Evolutionary conservation across 352 stramenopile genomes (phyloP).

Genomic region (Thalassiosira livingstoniorum): DNA sequence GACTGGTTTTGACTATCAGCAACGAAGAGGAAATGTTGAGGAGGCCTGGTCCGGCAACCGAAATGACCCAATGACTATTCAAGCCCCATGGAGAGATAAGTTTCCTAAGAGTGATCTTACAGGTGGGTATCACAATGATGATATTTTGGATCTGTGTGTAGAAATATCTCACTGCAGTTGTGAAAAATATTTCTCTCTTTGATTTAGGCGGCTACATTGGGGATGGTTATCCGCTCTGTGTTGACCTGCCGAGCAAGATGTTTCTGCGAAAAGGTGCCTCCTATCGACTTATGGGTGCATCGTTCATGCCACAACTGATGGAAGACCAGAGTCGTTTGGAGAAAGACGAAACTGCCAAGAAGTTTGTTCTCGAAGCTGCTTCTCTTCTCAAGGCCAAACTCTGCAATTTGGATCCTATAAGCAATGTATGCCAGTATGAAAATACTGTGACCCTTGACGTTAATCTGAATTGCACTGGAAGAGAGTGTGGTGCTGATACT

Average conservation of each 20-base stretch:
- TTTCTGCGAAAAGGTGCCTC: conserved; percentile 60
- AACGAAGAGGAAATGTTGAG: conserved; percentile 62
- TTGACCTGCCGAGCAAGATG: conserved; percentile 54
- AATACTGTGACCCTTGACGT: conserved; percentile 56
- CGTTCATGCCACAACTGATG: conserved; percentile 10
- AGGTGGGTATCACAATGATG: too few relatives aligned
- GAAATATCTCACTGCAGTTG: too few relatives aligned
- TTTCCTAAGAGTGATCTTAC: conserved; percentile 77
- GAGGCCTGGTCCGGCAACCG: conserved; percentile 60
- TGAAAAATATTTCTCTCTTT: too few relatives aligned
- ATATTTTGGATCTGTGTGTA: too few relatives aligned
- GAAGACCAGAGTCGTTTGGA: conserved; percentile 45
- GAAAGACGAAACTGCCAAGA: conserved; percentile 44
- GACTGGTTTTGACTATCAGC: conserved; percentile 74
- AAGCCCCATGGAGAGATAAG: conserved; percentile 62
- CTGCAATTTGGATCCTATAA: conserved; percentile 50
- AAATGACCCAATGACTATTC: conserved; percentile 76
- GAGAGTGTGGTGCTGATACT: conserved; percentile 67
- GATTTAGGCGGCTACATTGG: conserved; percentile 78
- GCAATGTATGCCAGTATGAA: conserved; percentile 48
- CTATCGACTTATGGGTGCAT: conserved; percentile 57
- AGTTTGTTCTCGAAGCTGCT: conserved; percentile 42
- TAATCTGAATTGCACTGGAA: conserved; percentile 21
- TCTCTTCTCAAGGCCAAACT: conserved; percentile 56
- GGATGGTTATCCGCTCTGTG: conserved; percentile 57